Evolutionary conservation across 2,329 filamentous ascomycete genomes (phyloP), one percentile per base, ranked within the genome.

Genomic region (Aspergillus uvarum): DNA sequence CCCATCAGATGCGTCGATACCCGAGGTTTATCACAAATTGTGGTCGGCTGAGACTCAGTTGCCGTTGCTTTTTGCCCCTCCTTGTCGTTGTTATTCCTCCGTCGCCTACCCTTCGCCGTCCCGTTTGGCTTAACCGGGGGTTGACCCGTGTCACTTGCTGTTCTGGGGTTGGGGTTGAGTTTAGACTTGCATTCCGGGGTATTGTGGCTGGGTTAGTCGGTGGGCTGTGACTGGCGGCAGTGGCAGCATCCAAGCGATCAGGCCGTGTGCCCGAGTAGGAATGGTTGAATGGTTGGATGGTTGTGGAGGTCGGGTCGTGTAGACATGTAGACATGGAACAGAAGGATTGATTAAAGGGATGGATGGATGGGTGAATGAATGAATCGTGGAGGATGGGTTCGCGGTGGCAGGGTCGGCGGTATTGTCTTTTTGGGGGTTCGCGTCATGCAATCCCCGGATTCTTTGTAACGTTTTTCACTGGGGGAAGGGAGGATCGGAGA

Each of bases 1-100:
- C 42, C 47, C 47, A 51, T 57, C 47, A 54, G 47, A 48, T 59
- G 44, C 38, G 51, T 55, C 51, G 44, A 63, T 65, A 65, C 59
- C 63, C 63, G 63, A 63, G 63, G 63, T 65, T 63, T 61, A 29
- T 56, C 55, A 54, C 47, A 12, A 32, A 55, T n/a, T 49, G 53
- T 38, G 52, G 54, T 61, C 54, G 60, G 60, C 47, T 48, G 22
- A 52, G 49, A 51, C 47, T 58, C 54, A 62, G 55, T 62, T 56
- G 54, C 51, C 57, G 57, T 51, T 44, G 19, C 38, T 22, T 51
- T 62, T 44, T 44, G 38, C 62, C 59, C 62, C 60, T 62, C 62
- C 47, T 60, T 60, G 47, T 62, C 19, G 16, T 57, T 42, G 8
- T 54, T 50, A 22, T 26, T 49, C 14, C 12, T 42, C 12, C 14